Evolutionary conservation across 495 filamentous ascomycete genomes (phyloP), one percentile per base, ranked within the genome.

Genomic region (Achaetomiella virescens): DNA sequence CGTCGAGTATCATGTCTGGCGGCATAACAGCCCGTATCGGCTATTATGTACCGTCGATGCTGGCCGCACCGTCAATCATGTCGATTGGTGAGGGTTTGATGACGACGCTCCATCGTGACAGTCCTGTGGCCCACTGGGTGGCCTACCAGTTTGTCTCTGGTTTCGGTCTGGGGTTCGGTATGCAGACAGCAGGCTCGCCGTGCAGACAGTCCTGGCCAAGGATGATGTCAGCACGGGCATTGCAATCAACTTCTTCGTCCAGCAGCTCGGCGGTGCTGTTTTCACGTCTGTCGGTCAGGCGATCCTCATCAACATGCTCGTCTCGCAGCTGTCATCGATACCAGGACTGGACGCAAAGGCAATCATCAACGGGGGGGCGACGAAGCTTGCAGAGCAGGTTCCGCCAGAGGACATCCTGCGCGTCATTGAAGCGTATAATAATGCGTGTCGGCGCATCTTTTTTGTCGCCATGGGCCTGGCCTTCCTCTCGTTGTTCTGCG

Each of bases 111-210:
- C 74, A 74, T 31, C 68, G 76, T 0, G 64, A 78, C 52, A 81
- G 81, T 7, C 62, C 66, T 14, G 70, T 77, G 11, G 57, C 75
- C 4, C 75, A 79, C 37, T 91, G 87, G 87, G 85, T 89, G 49
- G 84, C 81, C 11, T 90, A 81, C 65, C 86, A 90, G 61, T 75
- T 88, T 50, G 55, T 91, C n/a, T 80, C 76, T 46, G 89, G 89
- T 33, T 75, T 86, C 11, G 89, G 87, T 7, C 63, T 89, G 6
- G 89, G 88, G 0, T 70, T 81, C 9, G 86, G 87, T n/a, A 80
- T 89, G 78, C 88, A 91, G 64, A 81, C 84, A 43, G 69, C 80
- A 0, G 75, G 74, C 74, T 89, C 37, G 84, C 84, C 7, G 81
- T 81, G 7, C 87, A 89, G 59, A 79, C 83, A 0, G 74, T 80